phyloP scores from a whole-genome alignment of 1,284 basidiomycete species.

The Wolfiporia cocos region DNA sequence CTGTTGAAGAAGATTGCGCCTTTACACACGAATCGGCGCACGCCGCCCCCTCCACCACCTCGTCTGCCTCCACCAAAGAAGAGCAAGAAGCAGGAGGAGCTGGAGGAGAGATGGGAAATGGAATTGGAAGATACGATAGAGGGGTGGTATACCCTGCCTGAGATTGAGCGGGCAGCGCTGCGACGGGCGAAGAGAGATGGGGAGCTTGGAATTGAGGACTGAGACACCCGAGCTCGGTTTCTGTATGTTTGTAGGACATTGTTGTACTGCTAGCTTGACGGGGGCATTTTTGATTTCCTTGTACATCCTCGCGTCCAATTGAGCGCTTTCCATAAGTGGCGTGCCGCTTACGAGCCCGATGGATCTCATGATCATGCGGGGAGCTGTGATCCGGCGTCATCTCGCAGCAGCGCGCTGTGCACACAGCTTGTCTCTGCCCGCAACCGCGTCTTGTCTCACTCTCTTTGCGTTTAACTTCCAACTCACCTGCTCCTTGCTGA shows the following conservation, averaged over 20 bases:
- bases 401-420: too few relatives aligned
- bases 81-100: conserved; percentile 67
- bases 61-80: conserved; percentile 62
- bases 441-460: too few relatives aligned
- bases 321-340: too few relatives aligned
- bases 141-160: conserved; percentile 63
- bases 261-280: background rate
- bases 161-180: conserved; percentile 56
- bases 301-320: too few relatives aligned
- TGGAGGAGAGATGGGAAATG: conserved; percentile 74
- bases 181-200: conserved; percentile 54
- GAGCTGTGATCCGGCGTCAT: too few relatives aligned
- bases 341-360: background rate
- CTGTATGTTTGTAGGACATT: background rate
- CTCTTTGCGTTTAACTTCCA: too few relatives aligned
- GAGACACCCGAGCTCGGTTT: background rate
- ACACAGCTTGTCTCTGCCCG: too few relatives aligned
- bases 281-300: background rate
- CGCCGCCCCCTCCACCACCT: conserved; percentile 63
- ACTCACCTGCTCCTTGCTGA: background rate
- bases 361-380: too few relatives aligned
- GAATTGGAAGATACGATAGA: conserved; percentile 67
- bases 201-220: conserved; percentile 46
- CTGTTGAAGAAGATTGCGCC: conserved; percentile 64
- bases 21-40: conserved; percentile 61